A percentile compares a stretch with the other conserved stretches of the same genome.
Evolutionary conservation across 2,329 filamentous ascomycete genomes (phyloP).

Genomic region (Cladosporium colombiae): DNA sequence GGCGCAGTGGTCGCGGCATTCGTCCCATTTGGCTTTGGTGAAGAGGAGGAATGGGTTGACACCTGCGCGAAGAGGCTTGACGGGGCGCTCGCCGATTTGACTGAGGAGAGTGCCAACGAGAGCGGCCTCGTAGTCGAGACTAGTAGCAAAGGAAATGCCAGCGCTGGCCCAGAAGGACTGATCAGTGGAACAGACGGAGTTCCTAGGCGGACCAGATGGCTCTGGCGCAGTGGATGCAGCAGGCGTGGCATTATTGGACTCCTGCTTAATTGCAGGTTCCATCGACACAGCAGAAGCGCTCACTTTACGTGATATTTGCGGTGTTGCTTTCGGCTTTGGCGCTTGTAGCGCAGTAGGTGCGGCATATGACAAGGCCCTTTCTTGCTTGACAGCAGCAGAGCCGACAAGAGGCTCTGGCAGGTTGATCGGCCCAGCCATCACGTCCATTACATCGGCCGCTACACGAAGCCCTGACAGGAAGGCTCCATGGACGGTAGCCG

Average conservation of each 20-base stretch:
- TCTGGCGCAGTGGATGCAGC: slow-evolving; percentile 7
- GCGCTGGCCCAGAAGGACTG: slow-evolving; percentile 36
- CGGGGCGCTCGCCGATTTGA: slow-evolving; percentile 72
- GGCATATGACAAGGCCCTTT: slow-evolving; percentile 27
- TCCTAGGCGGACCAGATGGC: slow-evolving; percentile 27
- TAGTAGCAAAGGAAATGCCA: slow-evolving; percentile 29
- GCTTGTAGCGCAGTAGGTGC: slow-evolving; percentile 14
- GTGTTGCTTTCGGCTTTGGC: slow-evolving; percentile 12
- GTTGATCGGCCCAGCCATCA: slow-evolving; percentile 77
- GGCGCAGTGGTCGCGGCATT: slow-evolving; percentile 64
- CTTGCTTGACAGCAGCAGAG: slow-evolving; percentile 49
- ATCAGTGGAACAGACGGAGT: slow-evolving; percentile 36
- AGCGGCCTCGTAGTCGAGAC: slow-evolving; percentile 57
- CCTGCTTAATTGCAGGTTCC: slow-evolving; percentile 31
- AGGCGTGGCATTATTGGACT: slow-evolving; percentile 21
- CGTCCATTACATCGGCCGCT: slow-evolving; percentile 80
- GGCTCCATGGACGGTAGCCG: slow-evolving; percentile 94
- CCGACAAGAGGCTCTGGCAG: slow-evolving; percentile 74
- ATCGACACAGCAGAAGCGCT: not conserved
- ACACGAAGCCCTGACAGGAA: slow-evolving; percentile 91
- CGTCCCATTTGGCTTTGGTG: slow-evolving; percentile 71
- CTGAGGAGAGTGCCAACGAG: slow-evolving; percentile 58
- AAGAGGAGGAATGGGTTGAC: slow-evolving; percentile 88
- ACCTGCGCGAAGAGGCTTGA: slow-evolving; percentile 69
- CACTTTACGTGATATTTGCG: not conserved